Evolutionary conservation across 129 eudicot genomes (phyloP), one percentile per base, ranked within the genome.

Genomic region (Glebionis coronaria): DNA sequence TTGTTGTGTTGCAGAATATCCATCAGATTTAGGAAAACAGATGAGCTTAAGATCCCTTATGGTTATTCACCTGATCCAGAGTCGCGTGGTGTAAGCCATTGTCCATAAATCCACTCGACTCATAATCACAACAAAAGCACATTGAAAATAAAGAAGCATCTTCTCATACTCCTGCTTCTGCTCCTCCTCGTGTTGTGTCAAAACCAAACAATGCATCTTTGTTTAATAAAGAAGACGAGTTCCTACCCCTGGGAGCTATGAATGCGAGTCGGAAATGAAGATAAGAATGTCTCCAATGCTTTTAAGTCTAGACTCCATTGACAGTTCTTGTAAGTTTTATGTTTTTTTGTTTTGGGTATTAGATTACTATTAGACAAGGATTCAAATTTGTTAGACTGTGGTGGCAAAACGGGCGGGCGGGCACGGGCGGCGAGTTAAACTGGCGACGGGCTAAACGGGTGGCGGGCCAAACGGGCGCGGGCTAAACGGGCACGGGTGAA

Each of bases 1-100:
- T 47, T 53, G 6, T 57, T 25, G 3, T 21, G 20, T 73, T 69
- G 70, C 73, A 87, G 95, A 67, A 87, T 87, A 51, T 87, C 95
- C 3, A 82, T 87, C 56, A 87, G 90, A 3, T 87, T 84, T 55
- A 76, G 90, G 66, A 84, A 61, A 70, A 87, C 84, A 90, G 85
- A 84, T 7, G 84, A 79, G 49, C 82, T 70, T 67, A 87, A 82
- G 78, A 68, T 84, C 10, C 95, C 90, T 12, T 84, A 71, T 59
- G 18, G 53, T n/a, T 84, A 74, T 63, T 15, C 72, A 12, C 77
- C 83, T 0, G 82, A 79, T 60, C 85, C 85, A 0, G 86, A 87
- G 73, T 66, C 84, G 61, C 77, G 55, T 45, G 79, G 74, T 40
- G 45, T 87, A 42, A 61, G 50, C 90, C 82, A 53, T 58, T 87